These are phyloP conservation scores for Silene conica DNA, from an alignment of 148 eudicot species.

Conservation along the genomic window DNA sequence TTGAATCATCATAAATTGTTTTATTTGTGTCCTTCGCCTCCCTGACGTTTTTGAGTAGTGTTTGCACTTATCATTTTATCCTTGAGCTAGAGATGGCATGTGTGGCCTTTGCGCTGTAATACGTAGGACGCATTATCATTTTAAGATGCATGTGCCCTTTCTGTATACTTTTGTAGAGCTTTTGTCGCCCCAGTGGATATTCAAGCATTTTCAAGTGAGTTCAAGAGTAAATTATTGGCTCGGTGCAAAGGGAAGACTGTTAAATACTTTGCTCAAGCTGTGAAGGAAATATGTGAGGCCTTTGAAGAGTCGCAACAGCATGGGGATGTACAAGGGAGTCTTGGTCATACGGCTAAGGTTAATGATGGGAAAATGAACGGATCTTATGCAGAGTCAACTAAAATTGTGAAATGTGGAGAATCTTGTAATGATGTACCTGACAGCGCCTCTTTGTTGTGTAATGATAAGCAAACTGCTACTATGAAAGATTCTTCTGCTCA, in stretches of 20 bases:
- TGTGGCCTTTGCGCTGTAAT: neutral
- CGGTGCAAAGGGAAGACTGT: constrained; percentile 74
- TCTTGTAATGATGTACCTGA: constrained; percentile 27
- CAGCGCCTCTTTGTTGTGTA: constrained; percentile 32
- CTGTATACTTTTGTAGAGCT: constrained; percentile 49
- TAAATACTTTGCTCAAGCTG: constrained; percentile 70
- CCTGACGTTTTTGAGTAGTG: neutral
- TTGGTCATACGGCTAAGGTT: constrained; percentile 26
- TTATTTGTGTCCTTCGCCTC: neutral
- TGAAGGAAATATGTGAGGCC: constrained; percentile 79
- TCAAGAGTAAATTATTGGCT: constrained; percentile 53
- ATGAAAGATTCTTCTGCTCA: constrained; percentile 16
- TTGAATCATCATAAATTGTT: neutral
- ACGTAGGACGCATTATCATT: neutral
- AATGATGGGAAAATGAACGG: constrained; percentile 40
- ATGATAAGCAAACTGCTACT: constrained; percentile 26
- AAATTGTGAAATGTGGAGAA: constrained; percentile 25
- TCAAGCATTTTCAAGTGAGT: constrained; percentile 72
- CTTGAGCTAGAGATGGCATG: neutral
- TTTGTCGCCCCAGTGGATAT: constrained; percentile 84
- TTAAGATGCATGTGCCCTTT: constrained; percentile 13
- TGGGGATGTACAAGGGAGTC: constrained; percentile 29
- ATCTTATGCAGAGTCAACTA: constrained; percentile 22
- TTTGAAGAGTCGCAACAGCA: constrained; percentile 48
- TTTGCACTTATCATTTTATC: neutral